Evolutionary conservation across 2,329 filamentous ascomycete species (phyloP), one percentile per base, ranked within the genome.

Genomic region (Aspergillus sp.): DNA sequence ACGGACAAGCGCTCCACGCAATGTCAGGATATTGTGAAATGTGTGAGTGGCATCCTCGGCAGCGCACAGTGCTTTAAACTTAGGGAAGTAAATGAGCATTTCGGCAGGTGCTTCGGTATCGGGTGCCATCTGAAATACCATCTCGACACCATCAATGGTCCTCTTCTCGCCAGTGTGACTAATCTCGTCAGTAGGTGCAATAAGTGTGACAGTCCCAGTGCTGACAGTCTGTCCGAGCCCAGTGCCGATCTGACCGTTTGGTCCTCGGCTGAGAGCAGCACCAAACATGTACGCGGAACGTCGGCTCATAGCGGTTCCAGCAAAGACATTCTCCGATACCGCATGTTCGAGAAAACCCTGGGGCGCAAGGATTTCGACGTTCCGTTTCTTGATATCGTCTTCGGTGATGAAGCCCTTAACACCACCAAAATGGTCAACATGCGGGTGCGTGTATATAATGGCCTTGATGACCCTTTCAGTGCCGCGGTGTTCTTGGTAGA

Each of bases 271-370:
- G 0, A 77, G 58, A 1, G 60, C 56, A 20, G 54, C 59, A 1
- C 75, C 74, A 53, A 74, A 77, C 73, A 77, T 77, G 54, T 67
- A 75, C 2, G 62, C 65, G 0, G 67, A 66, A 3, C 74, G 67
- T 2, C 64, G 63, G 19, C 58, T 48, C 74, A 77, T 77, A 4
- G 71, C 66, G 0, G 64, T 60, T 0, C 75, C 74, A 0, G 67
- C 65, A 36, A 67, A 64, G 32, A 76, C 63, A 52, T 71, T 76
- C 58, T 78, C 75, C 38, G 62, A 67, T 5, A 73, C 58, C 10
- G 67, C 67, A 4, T 69, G 63, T 41, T 75, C 69, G 21, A 76
- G 61, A 49, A 76, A 76, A 2, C 71, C 71, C 41, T 70, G 63
- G 0, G 74, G 72, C 0, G 65, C 73, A 5, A 73, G 58, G 42